These are phyloP conservation scores for Phaeoacremonium minimum DNA, from an alignment of 2,329 filamentous ascomycete genomes.

Conservation along the genomic window DNA sequence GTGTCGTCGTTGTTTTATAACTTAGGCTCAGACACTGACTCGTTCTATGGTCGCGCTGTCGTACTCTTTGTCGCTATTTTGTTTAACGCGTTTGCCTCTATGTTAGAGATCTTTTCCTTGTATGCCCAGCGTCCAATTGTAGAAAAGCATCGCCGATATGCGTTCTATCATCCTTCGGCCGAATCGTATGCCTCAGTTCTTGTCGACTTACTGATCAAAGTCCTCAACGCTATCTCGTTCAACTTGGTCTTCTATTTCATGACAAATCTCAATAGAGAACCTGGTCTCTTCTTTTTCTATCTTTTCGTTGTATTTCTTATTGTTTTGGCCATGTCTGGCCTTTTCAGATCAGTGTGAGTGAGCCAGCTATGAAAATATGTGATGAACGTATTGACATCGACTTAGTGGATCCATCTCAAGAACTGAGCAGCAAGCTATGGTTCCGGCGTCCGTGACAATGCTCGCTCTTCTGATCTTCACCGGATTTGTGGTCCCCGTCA, in stretches of 20 bases:
- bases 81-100: conserved; percentile 58
- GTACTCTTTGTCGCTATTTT: conserved; percentile 63
- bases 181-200: conserved; percentile 26
- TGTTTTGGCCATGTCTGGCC: conserved; percentile 60
- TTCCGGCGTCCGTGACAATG: conserved; percentile 47
- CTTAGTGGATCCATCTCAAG: conserved; percentile 37
- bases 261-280: conserved; percentile 36
- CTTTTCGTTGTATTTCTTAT: conserved; percentile 42
- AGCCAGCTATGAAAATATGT: neutral
- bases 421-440: conserved; percentile 52
- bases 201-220: conserved; percentile 38
- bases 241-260: conserved; percentile 46
- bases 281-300: conserved; percentile 43
- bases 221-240: conserved; percentile 32
- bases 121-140: conserved; percentile 16
- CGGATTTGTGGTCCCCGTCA: conserved; percentile 39
- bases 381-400: conserved; percentile 2
- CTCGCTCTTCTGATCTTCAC: conserved; percentile 43
- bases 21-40: conserved; percentile 34
- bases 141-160: conserved; percentile 13
- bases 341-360: conserved; percentile 41
- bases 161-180: conserved; percentile 12
- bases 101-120: conserved; percentile 36
- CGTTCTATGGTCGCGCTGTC: conserved; percentile 56
- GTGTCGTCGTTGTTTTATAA: conserved; percentile 48